These are phyloP conservation scores for Cyathus striatus DNA, from an alignment of 768 basidiomycete genomes.

Conservation along the genomic window DNA sequence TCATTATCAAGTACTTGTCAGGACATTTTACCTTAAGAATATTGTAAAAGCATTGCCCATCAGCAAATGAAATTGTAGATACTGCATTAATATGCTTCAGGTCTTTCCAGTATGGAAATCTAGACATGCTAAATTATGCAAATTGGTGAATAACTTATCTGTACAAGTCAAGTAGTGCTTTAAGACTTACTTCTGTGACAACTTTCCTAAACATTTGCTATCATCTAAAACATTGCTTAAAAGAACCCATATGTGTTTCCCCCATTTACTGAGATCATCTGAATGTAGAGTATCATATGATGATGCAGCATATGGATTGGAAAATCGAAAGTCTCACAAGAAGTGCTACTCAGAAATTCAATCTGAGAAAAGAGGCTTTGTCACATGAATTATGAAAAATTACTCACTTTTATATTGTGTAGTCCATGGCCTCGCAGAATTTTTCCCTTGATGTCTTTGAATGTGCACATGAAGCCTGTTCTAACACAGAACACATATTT, in stretches of 20 bases:
- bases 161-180: conserved; percentile 1
- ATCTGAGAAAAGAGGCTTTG: neutral
- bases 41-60: conserved; percentile 21
- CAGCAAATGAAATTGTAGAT: conserved; percentile 18
- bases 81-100: conserved; percentile 24
- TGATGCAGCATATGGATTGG: conserved; percentile 13
- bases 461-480: conserved; percentile 4
- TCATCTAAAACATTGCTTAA: conserved; percentile 12
- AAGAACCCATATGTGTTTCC: conserved; percentile 16
- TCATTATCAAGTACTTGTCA: neutral
- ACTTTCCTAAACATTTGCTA: conserved; percentile 6
- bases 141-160: neutral
- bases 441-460: conserved; percentile 10
- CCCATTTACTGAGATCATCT: conserved; percentile 19
- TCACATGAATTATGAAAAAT: neutral
- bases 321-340: conserved; percentile 18
- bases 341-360: conserved; percentile 15
- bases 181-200: conserved; percentile 12
- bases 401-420: conserved; percentile 13
- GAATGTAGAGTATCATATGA: conserved; percentile 23
- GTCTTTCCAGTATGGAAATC: conserved; percentile 19
- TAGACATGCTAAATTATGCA: conserved; percentile 14
- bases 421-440: conserved; percentile 12
- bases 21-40: conserved; percentile 16
- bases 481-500: conserved; percentile 12